Base-by-base conservation (phyloP, 371 early-diverging fungal genomes). In the Mucor saturninus region DNA sequence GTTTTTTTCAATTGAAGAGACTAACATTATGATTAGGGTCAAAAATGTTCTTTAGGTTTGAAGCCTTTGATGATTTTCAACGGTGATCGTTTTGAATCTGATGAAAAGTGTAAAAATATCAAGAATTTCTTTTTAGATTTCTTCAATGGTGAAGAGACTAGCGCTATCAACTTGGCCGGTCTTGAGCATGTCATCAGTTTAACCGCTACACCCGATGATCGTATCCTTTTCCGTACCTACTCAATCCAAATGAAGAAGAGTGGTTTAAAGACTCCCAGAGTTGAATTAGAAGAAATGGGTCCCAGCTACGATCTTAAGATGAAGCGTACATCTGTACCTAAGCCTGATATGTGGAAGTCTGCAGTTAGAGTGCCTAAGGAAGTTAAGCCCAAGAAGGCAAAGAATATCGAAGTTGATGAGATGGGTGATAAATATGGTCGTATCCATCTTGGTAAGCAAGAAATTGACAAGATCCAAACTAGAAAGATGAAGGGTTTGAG, bases 401-500 rank as follows among this genome's bases (percentile, higher is more conserved):
- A 98, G 95, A 98, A 98, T 72, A 83, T 97, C 53, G 85, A 86
- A 57, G 80, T 80, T 56, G 93, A 96, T 72, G 93, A 87, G 10
- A 83, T 96, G 79, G 97, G 97, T 55, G 95, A 98, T 75, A 91
- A 89, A 73, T 83, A 91, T 53, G 99, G 98, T 21, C 88, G 95
- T 59, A 83, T 98, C 52, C 97, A 97, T 80, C 78, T 98, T 83
- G 91, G 91, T 61, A 86, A 88, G 68, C 98, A 98, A 77, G 91
- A 97, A 55, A 81, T 98, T 54, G 64, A 80, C 65, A 91, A 93
- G 86, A 81, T 98, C 67, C 98, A 98, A 76, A 96, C 96, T 1
- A 85, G 99, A 71, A 98, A 98, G 89, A 95, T 98, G 94, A 96
- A 97, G 89, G 99, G 95, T 63, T 80, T 98, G 71, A 80, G 89